Base-by-base conservation (phyloP, 352 stramenopile species). In the Globisporangium mamillatum region DNA sequence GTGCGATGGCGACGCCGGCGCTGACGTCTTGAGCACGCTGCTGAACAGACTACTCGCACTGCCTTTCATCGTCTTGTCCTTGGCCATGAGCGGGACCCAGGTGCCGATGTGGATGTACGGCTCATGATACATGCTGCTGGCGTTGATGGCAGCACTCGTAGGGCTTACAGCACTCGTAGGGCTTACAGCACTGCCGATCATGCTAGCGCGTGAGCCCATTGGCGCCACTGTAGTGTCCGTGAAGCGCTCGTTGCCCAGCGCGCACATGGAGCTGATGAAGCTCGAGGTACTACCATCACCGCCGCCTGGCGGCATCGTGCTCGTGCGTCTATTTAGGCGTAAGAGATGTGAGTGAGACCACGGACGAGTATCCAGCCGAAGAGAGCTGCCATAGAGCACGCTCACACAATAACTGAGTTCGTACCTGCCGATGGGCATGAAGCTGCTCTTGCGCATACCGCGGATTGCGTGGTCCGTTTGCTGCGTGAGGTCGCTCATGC, bases 71-170 rank as follows among this genome's bases (percentile, higher is more conserved):
- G 24, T 16, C 68, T 79, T 82, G 66, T 89, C 77, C 14, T 80
- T 89, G 6, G 80, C n/a, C 60, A 90, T 74, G 53, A 91, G 70
- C 2, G 78, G 80, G n/a, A 89, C 72, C 83, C 83, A 93, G 12
- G 83, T 93, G 18, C 83, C 86, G 24, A 93, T 88, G 60, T 93
- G 83, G 44, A 91, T 85, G 58, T 92, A 90, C 6, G 86, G 86
- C 71, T 93, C 83, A 3, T 88, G 75, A 63, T 80, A 81, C 3
- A 71, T 64, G 4, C 72, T 64, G 55, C 41, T 58, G 27, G 12
- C 25, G 20, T 6, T 41, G 9, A 25, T 38, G 0, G 27, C 8
- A 16, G 54, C 25, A 38, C 24, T 32, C 16, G 25, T 20, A 22
- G 24, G 22, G 9, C 22, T 24, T 24, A 24, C 6, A 14, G 54